Percentiles rank a stretch among this genome's conserved stretches.
Conservation (phyloP, 352 stramenopile genomes). For the Globisporangium cederbergense region DNA sequence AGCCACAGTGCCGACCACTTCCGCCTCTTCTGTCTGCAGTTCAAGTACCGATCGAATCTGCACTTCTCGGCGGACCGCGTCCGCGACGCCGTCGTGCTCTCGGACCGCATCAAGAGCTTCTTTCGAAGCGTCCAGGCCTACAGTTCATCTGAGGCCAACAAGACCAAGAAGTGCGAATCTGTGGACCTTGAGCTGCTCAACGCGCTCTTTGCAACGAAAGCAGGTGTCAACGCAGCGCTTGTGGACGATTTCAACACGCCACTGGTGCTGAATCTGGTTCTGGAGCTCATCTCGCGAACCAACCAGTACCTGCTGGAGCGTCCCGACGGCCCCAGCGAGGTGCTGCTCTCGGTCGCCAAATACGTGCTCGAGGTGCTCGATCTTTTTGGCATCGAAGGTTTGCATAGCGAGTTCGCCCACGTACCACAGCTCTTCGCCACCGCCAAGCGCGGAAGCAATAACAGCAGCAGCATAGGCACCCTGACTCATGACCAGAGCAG, state of each 20-base stretch:
- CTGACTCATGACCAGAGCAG: neutral
- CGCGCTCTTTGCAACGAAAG: constrained; percentile 46
- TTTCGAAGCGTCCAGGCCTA: constrained; percentile 55
- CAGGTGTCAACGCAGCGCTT: constrained; percentile 57
- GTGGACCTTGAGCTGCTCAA: constrained; percentile 57
- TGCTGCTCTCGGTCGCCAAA: constrained; percentile 44
- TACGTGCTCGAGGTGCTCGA: constrained; percentile 72
- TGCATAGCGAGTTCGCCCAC: constrained; percentile 55
- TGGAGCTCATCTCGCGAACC: constrained; percentile 61
- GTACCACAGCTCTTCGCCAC: constrained; percentile 22
- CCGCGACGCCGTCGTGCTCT: constrained; percentile 52
- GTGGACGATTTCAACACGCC: constrained; percentile 90
- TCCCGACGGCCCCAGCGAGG: constrained; percentile 42
- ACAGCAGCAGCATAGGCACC: neutral
- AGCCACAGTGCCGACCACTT: constrained; percentile 66
- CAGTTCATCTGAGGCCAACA: constrained; percentile 7
- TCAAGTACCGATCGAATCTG: constrained; percentile 82
- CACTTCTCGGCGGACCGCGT: constrained; percentile 78
- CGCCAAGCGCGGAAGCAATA: neutral
- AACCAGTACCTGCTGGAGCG: constrained; percentile 60
- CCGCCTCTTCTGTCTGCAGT: constrained; percentile 87
- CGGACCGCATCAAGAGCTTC: constrained; percentile 61
- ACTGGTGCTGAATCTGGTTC: constrained; percentile 52
- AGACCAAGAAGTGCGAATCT: constrained; percentile 45
- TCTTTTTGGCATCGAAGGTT: constrained; percentile 59